Percentiles rank a stretch among this genome's conserved stretches.
These are phyloP conservation scores for Colletotrichum graminicola DNA, from an alignment of 2,329 filamentous ascomycete species.

Conservation along the genomic window DNA sequence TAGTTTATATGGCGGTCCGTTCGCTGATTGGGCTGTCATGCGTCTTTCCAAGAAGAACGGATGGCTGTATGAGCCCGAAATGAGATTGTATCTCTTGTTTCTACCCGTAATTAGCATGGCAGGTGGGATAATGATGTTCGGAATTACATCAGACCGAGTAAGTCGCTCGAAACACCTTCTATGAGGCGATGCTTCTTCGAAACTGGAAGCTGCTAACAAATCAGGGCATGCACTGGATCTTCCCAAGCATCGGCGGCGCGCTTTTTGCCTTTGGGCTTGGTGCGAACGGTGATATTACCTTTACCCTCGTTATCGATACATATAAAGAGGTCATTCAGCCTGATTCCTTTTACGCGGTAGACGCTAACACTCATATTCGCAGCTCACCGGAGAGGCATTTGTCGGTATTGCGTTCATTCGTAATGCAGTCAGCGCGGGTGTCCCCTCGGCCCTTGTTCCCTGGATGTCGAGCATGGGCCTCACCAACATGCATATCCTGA, in stretches of 20 bases:
- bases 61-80: slow-evolving; percentile 58
- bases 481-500: slow-evolving; percentile 47
- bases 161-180: slow-evolving; percentile 16
- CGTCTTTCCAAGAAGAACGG: slow-evolving; percentile 52
- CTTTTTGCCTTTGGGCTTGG: slow-evolving; percentile 55
- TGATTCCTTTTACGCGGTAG: not conserved
- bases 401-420: slow-evolving; percentile 51
- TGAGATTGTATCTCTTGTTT: slow-evolving; percentile 51
- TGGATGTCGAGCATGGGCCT: slow-evolving; percentile 51
- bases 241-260: slow-evolving; percentile 51
- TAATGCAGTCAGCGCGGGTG: slow-evolving; percentile 48
- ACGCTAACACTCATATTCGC: not conserved
- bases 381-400: slow-evolving; percentile 49
- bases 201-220: not conserved
- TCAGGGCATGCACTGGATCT: slow-evolving; percentile 55
- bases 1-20: slow-evolving; percentile 51
- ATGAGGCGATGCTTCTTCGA: too few species aligned
- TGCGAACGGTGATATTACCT: slow-evolving; percentile 49
- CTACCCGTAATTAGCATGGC: slow-evolving; percentile 48
- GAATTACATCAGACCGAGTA: slow-evolving; percentile 50
- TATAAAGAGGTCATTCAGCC: slow-evolving; percentile 50
- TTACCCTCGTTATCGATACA: slow-evolving; percentile 53
- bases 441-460: slow-evolving; percentile 48
- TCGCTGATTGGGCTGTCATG: slow-evolving; percentile 55
- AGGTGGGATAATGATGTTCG: slow-evolving; percentile 53